Conservation (phyloP, 202 grass and related monocot species). For the Setaria viridis region DNA sequence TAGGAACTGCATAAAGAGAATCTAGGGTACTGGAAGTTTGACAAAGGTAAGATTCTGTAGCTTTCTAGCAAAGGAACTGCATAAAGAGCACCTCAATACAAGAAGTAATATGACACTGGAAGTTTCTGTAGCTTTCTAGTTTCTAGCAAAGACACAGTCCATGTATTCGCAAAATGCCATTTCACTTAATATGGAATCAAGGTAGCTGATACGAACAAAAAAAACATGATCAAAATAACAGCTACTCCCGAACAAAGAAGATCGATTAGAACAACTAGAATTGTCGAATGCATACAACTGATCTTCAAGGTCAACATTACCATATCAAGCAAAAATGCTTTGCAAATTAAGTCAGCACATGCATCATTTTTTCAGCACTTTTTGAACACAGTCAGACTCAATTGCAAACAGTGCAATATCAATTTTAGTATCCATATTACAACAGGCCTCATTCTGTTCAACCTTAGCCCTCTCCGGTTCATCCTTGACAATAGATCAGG, state of each 20-base stretch:
- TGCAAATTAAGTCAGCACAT: background rate
- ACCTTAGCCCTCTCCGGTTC: background rate
- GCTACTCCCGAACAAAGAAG: background rate
- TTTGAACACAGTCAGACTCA: background rate
- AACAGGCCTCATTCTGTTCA: background rate
- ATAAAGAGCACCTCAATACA: no score
- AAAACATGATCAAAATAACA: background rate
- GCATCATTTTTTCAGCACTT: background rate
- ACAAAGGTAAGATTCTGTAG: background rate
- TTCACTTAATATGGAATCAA: background rate
- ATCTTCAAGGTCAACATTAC: conserved; percentile 7
- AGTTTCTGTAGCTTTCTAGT: no score
- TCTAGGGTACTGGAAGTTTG: background rate
- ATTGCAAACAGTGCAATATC: background rate
- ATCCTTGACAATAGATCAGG: background rate
- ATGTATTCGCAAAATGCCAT: conserved; percentile 6
- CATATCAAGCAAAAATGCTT: background rate
- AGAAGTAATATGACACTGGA: no score
- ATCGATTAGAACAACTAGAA: background rate
- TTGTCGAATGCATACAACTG: background rate
- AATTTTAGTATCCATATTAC: background rate
- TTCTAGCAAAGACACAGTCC: background rate
- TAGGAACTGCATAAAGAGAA: conserved; percentile 3
- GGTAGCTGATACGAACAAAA: background rate
- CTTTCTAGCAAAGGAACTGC: background rate